These are phyloP conservation scores for Neocucurbitaria cava DNA, from an alignment of 2,329 filamentous ascomycete species.

Conservation along the genomic window DNA sequence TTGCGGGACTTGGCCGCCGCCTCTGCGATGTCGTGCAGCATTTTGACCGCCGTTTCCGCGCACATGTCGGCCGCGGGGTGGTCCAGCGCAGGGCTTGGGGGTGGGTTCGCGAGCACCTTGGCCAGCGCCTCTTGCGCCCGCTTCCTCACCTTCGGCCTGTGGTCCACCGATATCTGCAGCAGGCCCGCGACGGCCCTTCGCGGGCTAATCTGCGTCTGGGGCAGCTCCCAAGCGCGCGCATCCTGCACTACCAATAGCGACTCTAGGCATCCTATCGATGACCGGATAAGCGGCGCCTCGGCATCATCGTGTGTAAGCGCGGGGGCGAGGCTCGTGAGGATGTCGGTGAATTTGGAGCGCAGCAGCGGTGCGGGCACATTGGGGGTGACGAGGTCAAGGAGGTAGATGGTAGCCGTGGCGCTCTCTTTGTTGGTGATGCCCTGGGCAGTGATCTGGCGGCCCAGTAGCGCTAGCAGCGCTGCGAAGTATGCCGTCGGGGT, in stretches of 20 bases:
- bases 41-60: conserved; percentile 85
- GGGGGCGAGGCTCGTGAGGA: conserved; percentile 84
- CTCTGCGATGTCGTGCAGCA: conserved; percentile 76
- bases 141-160: conserved; percentile 91
- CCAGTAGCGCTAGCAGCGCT: conserved; percentile 86
- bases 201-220: conserved; percentile 82
- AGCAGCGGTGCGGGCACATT: conserved; percentile 85
- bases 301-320: conserved; percentile 80
- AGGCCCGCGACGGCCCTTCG: conserved; percentile 86
- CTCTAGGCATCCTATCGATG: conserved; percentile 92
- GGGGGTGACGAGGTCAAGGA: conserved; percentile 90
- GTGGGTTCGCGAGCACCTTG: conserved; percentile 81
- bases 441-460: conserved; percentile 71
- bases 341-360: conserved; percentile 92
- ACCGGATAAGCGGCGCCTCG: conserved; percentile 83
- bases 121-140: conserved; percentile 88
- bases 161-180: conserved; percentile 83
- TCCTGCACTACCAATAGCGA: conserved; percentile 92
- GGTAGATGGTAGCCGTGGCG: conserved; percentile 86
- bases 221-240: conserved; percentile 83
- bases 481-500: conserved; percentile 94
- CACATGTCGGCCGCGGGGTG: conserved; percentile 97
- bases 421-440: conserved; percentile 81
- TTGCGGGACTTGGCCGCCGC: conserved; percentile 75
- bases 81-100: conserved; percentile 89